Evolutionary conservation across 2,329 filamentous ascomycete species (phyloP).

Genomic region (Cordyceps javanica): DNA sequence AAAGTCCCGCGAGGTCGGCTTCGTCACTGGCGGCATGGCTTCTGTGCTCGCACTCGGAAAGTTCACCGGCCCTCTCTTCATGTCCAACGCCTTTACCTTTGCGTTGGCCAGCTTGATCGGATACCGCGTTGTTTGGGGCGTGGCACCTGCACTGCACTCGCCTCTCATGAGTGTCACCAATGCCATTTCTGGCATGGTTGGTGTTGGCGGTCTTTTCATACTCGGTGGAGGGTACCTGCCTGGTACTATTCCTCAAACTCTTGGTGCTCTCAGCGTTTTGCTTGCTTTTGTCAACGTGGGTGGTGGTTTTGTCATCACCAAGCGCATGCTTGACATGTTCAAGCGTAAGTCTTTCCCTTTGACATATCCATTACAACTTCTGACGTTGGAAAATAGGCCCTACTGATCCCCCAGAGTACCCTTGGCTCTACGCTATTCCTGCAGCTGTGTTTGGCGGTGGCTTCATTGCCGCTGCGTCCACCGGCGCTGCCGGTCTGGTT

Average conservation of each 20-base stretch:
- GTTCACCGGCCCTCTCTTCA: slow-evolving; percentile 74
- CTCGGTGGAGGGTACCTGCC: slow-evolving; percentile 77
- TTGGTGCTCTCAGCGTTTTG: slow-evolving; percentile 75
- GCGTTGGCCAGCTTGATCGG: slow-evolving; percentile 78
- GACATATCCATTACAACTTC: too few relatives aligned
- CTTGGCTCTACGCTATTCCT: slow-evolving; percentile 78
- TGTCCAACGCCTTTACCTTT: slow-evolving; percentile 83
- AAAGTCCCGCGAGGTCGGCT: slow-evolving; percentile 66
- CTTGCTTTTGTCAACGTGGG: slow-evolving; percentile 85
- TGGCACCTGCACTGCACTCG: slow-evolving; percentile 75
- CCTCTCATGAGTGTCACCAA: slow-evolving; percentile 92
- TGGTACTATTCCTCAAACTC: slow-evolving; percentile 68
- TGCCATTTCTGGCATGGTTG: slow-evolving; percentile 88
- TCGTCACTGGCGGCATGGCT: slow-evolving; percentile 72
- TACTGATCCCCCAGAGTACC: slow-evolving; percentile 82
- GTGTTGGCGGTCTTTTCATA: slow-evolving; percentile 80
- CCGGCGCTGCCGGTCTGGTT: slow-evolving; percentile 76
- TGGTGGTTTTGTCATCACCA: slow-evolving; percentile 86
- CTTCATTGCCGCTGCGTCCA: slow-evolving; percentile 71
- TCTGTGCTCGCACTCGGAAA: slow-evolving; percentile 71
- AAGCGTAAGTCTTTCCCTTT: slow-evolving; percentile 44
- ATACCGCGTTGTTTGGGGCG: slow-evolving; percentile 85
- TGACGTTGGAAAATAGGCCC: slow-evolving; percentile 42
- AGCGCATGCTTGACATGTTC: slow-evolving; percentile 92
- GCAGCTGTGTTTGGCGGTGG: slow-evolving; percentile 73